Conservation (phyloP, 495 filamentous ascomycete species). For the Penicillium silybi region DNA sequence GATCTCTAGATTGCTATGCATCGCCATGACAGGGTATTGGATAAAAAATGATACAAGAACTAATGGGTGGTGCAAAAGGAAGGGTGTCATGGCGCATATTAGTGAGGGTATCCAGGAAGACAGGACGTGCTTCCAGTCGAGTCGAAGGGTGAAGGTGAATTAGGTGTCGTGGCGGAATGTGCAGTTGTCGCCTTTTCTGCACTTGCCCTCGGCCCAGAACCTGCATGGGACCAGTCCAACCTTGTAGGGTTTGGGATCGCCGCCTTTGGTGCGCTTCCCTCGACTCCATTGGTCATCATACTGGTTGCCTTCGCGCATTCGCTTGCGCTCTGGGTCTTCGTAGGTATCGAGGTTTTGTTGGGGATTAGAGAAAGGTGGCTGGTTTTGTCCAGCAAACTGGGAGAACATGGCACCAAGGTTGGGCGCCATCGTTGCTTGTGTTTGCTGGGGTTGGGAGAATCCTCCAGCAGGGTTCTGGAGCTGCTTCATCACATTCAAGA, state of each 20-base stretch:
- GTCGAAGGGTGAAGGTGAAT: too few species aligned
- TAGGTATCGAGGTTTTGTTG: constrained; percentile 18
- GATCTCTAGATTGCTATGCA: background rate
- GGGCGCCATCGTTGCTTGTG: constrained; percentile 29
- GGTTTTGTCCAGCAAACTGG: constrained; percentile 38
- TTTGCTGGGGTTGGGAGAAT: constrained; percentile 23
- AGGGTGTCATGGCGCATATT: background rate
- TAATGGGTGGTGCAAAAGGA: background rate
- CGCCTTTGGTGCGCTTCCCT: constrained; percentile 33
- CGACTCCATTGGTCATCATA: constrained; percentile 31
- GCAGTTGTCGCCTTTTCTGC: constrained; percentile 79
- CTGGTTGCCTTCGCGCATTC: constrained; percentile 33
- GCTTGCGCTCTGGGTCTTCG: constrained; percentile 45
- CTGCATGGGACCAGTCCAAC: constrained; percentile 57
- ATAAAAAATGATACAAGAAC: constrained; percentile 6
- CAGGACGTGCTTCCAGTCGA: background rate
- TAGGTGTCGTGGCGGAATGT: constrained; percentile 65
- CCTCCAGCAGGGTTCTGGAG: constrained; percentile 19
- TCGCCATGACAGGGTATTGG: background rate
- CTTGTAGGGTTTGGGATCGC: constrained; percentile 38
- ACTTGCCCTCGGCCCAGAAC: constrained; percentile 76
- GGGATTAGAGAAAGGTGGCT: constrained; percentile 12
- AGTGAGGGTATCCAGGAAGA: constrained; percentile 7
- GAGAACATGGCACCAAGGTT: constrained; percentile 50
- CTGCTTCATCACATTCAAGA: constrained; percentile 38